Base-by-base conservation (phyloP, 345 rosid species). In the Acer saccharum region DNA sequence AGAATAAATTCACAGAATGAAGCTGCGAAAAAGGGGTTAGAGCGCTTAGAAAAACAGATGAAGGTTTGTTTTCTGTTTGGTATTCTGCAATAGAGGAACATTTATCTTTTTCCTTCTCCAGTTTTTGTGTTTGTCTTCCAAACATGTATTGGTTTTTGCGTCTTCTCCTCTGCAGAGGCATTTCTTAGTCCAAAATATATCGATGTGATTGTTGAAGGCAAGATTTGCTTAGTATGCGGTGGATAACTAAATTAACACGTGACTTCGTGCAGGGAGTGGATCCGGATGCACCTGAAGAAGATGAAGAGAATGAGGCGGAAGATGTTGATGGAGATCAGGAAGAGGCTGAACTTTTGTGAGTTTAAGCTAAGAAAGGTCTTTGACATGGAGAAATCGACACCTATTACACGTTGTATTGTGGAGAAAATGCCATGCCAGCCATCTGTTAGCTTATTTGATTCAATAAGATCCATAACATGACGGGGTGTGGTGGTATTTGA, bases 231-330 rank as follows among this genome's bases (percentile, higher is more conserved):
- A 12, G 7, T 32, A 29, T 5, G 63, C 55, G 25, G 68, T 50
- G 67, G 77, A 76, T 18, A 72, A 72, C 65, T 57, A 17, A 11
- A 18, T 57, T 57, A 18, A 50, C 16, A 9, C n/a, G 6, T 41
- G 68, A 46, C 64, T 72, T 8, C 18, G 62, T 85, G 84, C 82
- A 95, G 99, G 99, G 99, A 72, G 92, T 96, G 84, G 99, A 96
- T 86, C 99, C 99, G 17, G 98, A 96, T 88, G 99, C 97, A 13
- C 91, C 92, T 13, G 99, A 94, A 77, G 98, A 96, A 72, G 97
- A 96, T 62, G 99, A 96, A 63, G 98, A 94, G 75, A 94, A 96
- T 60, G 99, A 96, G 73, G 94, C 86, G 44, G 99, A 96, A 76
- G 99, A 96, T 90, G 95, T 83, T 32, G 98, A 96, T 83, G 99